A percentile compares a stretch with the other conserved stretches of the same genome.
These are phyloP conservation scores for Agroathelia rolfsii DNA, from an alignment of 1,284 basidiomycete species.

Conservation along the genomic window DNA sequence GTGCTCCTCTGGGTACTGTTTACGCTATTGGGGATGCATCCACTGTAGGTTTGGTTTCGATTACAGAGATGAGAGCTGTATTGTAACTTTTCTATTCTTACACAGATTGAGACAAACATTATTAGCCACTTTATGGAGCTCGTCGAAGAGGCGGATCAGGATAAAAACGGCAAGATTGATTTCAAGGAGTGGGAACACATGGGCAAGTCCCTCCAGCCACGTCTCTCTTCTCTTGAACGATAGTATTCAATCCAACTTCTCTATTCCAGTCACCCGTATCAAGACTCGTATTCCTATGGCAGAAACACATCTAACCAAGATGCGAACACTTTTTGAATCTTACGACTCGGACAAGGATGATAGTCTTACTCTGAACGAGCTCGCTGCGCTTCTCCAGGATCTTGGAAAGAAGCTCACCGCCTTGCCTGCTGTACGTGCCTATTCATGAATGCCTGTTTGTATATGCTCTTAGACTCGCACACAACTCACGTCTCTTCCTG, in stretches of 20 bases:
- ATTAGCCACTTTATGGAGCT: slow-evolving; percentile 78
- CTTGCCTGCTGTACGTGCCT: slow-evolving; percentile 71
- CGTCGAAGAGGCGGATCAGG: slow-evolving; percentile 81
- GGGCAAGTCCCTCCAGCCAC: slow-evolving; percentile 40
- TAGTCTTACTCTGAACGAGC: slow-evolving; percentile 78
- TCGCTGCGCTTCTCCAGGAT: slow-evolving; percentile 76
- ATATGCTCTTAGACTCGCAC: background rate
- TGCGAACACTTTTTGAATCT: slow-evolving; percentile 76
- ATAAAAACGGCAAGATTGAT: slow-evolving; percentile 79
- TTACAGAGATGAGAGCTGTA: no score
- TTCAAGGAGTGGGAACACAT: slow-evolving; percentile 77
- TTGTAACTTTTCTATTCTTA: no score
- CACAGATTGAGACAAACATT: slow-evolving; percentile 80
- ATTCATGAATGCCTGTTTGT: no score
- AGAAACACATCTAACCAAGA: slow-evolving; percentile 62
- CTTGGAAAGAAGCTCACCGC: slow-evolving; percentile 87
- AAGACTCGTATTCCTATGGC: slow-evolving; percentile 82
- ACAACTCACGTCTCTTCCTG: slow-evolving; percentile 5
- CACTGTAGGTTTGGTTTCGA: slow-evolving; percentile 49
- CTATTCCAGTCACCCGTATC: slow-evolving; percentile 57
- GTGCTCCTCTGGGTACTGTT: slow-evolving; percentile 82
- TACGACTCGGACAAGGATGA: slow-evolving; percentile 88
- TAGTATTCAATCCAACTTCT: slow-evolving; percentile 9
- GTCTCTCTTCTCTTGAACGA: background rate
- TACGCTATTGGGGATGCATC: slow-evolving; percentile 95